Evolutionary conservation across 345 rosid species (phyloP), one percentile per base, ranked within the genome.

Genomic region (Pseudoturritis turrita): DNA sequence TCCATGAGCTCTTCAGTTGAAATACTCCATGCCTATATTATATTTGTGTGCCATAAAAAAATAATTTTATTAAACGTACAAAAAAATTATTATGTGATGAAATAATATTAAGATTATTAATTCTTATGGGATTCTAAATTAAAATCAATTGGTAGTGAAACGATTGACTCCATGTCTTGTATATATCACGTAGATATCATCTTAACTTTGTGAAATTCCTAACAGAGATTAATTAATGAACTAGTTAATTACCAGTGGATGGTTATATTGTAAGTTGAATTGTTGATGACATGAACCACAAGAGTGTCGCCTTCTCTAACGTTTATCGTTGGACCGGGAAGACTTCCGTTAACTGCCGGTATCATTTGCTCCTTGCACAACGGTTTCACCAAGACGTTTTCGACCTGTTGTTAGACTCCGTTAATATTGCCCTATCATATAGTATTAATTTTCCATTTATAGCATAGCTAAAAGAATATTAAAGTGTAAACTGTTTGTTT

Each of bases 221-320:
- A 33, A 2, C 37, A 33, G 25, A 28, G 35, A 60, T 12, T 18
- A 50, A 13, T 62, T 10, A 4, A 4, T 19, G 46, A n/a, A n/a
- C 9, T 28, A 33, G 0, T 58, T 31, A 26, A 10, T 26, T 86
- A 94, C 98, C 98, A 91, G 37, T 91, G 98, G 47, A 94, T 81
- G 6, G 92, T 86, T 39, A 91, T 15, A 77, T 89, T 88, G 71
- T 91, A 85, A 26, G 96, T 95, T 1, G 91, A 94, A 52, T 79
- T 57, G 62, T 94, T 94, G 39, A 80, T 40, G 56, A 91, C 96
- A 21, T 86, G 88, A 68, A 94, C 79, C 8, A 86, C 66, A 13
- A 91, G 87, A 2, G 84, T 87, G 77, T 94, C 96, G 3, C 97
- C 96, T 70, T 89, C 98, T n/a, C 71, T 79, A 56, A 80, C 96